These are phyloP conservation scores for Geotrichum fermentans DNA, from an alignment of 1,139 yeast species.

Conservation along the genomic window DNA sequence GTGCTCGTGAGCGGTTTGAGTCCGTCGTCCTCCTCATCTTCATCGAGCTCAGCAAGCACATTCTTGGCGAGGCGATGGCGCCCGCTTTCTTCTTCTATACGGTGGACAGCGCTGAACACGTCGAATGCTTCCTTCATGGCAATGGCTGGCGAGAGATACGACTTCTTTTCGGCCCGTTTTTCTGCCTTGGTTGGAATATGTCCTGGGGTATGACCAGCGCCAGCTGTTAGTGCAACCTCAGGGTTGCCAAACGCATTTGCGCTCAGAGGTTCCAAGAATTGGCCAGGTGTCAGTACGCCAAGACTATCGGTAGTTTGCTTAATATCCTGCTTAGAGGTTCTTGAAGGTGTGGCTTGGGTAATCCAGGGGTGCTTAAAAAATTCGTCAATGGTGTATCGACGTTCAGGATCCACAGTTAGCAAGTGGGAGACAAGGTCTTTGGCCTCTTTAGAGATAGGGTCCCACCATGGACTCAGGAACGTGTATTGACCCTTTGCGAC, in stretches of 20 bases:
- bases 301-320: conserved; percentile 4
- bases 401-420: conserved; percentile 74
- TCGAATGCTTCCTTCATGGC: conserved; percentile 95
- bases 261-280: conserved; percentile 1
- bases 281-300: not conserved
- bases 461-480: conserved; percentile 95
- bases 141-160: conserved; percentile 76
- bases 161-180: conserved; percentile 17
- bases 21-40: conserved; percentile 14
- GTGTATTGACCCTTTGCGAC: conserved; percentile 80
- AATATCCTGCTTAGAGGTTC: not conserved
- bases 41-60: conserved; percentile 20
- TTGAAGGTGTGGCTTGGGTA: conserved; percentile 27
- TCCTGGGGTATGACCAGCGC: conserved; percentile 25
- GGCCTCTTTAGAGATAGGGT: conserved; percentile 76
- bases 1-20: not conserved
- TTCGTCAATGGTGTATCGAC: conserved; percentile 72
- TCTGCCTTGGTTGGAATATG: not conserved
- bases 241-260: not conserved
- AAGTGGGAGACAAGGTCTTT: conserved; percentile 70
- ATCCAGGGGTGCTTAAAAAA: conserved; percentile 87
- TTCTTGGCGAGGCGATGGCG: conserved; percentile 23
- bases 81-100: conserved; percentile 81
- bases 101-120: conserved; percentile 87
- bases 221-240: conserved; percentile 5